Conservation (phyloP, 805 yeast genomes). For the Saturnispora dispora region DNA sequence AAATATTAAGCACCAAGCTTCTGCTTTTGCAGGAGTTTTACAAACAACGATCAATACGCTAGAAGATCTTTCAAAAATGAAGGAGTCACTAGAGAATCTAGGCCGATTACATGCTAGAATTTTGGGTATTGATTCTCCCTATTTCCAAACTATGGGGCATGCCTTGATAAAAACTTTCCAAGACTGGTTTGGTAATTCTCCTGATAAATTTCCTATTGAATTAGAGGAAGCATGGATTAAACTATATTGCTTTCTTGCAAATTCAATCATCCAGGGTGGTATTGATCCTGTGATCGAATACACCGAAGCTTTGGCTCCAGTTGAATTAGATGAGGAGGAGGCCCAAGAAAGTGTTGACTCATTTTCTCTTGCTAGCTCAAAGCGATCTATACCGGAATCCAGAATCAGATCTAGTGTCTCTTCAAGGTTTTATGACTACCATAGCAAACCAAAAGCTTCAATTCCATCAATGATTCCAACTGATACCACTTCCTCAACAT, state of each 20-base stretch:
- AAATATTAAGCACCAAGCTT: constrained; percentile 68
- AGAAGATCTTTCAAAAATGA: constrained; percentile 48
- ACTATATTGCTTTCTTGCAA: constrained; percentile 58
- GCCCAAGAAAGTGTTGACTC: constrained; percentile 5
- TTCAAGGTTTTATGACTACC: constrained; percentile 3
- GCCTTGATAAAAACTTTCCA: constrained; percentile 60
- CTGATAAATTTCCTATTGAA: constrained; percentile 42
- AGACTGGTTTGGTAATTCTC: constrained; percentile 41
- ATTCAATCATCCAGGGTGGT: constrained; percentile 55
- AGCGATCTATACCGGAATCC: not conserved
- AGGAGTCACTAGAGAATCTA: constrained; percentile 49
- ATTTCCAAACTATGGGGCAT: constrained; percentile 64
- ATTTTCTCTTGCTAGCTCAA: constrained; percentile 1
- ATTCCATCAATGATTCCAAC: not conserved
- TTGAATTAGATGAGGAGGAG: constrained; percentile 5
- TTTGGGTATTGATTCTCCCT: constrained; percentile 59
- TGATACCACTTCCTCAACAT: not conserved
- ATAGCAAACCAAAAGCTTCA: not conserved
- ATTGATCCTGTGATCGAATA: constrained; percentile 38
- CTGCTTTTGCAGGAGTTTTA: constrained; percentile 70
- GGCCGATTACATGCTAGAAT: constrained; percentile 73
- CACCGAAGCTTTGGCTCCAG: constrained; percentile 6
- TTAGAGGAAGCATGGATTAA: constrained; percentile 65
- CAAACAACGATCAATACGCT: constrained; percentile 57
- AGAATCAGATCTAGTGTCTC: not conserved